Evolutionary conservation across 352 stramenopile species (phyloP).

Genomic region (Phytophthora agathidicida): DNA sequence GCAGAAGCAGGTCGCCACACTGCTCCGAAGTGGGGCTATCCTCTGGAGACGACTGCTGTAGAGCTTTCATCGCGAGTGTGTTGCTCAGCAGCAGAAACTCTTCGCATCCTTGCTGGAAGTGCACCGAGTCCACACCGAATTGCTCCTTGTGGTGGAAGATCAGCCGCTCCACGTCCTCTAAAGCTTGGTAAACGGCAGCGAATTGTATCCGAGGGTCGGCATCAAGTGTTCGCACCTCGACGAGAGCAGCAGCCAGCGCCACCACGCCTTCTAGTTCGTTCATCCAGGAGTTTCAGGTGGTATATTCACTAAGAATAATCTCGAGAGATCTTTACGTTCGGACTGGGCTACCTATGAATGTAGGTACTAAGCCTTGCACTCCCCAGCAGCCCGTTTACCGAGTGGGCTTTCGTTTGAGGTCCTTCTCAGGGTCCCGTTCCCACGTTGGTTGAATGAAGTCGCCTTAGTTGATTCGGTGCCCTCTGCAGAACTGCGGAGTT

Average conservation of each 20-base stretch:
- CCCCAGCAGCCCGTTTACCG: no score
- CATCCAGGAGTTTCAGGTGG: not conserved
- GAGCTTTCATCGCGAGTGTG: constrained; percentile 54
- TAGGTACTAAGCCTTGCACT: no score
- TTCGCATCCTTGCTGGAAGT: constrained; percentile 65
- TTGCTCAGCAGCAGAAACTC: constrained; percentile 74
- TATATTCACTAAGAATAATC: no score
- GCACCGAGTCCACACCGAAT: constrained; percentile 40
- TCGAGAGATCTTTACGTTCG: no score
- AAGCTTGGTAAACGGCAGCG: constrained; percentile 22
- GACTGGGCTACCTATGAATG: no score
- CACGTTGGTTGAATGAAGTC: no score
- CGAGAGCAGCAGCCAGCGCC: constrained; percentile 45
- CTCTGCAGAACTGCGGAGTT: no score
- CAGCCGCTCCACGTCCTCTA: constrained; percentile 45
- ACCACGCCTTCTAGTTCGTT: constrained; percentile 50
- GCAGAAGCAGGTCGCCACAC: constrained; percentile 36
- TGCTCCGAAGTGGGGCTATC: constrained; percentile 12
- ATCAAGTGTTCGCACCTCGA: constrained; percentile 32
- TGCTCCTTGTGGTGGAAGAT: constrained; percentile 57
- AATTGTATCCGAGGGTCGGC: constrained; percentile 12
- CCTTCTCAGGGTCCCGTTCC: no score
- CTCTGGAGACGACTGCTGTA: constrained; percentile 24
- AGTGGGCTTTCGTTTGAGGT: no score
- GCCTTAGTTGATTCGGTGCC: no score